Percentiles rank a stretch among this genome's conserved stretches.
phyloP scores from a whole-genome alignment of 345 rosid genomes.

The Balakata baccata region DNA sequence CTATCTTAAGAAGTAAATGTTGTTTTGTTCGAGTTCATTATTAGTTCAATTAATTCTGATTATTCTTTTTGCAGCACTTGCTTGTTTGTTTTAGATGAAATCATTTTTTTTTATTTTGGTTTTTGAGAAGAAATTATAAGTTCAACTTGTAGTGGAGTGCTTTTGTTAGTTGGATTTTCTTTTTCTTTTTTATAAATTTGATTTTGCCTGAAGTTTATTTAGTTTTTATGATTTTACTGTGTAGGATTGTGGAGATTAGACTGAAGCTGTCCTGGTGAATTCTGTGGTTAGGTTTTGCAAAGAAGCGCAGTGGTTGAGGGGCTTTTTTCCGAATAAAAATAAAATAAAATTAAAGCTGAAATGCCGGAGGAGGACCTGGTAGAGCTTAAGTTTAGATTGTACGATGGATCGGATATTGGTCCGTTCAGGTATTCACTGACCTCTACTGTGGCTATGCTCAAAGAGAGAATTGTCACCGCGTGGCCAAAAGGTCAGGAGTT shows the following conservation, averaged over 20 bases:
- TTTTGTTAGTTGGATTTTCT: neutral
- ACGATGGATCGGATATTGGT: constrained; percentile 91
- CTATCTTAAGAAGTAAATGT: constrained; percentile 1
- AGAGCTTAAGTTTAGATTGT: constrained; percentile 81
- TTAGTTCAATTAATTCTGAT: neutral
- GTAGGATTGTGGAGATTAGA: constrained; percentile 2
- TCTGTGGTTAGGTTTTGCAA: neutral
- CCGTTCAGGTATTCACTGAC: constrained; percentile 77
- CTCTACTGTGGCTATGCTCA: constrained; percentile 70
- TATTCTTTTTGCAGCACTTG: neutral
- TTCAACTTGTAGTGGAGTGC: neutral
- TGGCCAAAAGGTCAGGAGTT: constrained; percentile 81
- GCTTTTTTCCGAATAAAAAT: neutral
- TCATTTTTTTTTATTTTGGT: neutral
- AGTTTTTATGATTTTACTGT: neutral
- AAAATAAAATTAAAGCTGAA: constrained; percentile 7
- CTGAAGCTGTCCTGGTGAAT: neutral
- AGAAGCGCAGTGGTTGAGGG: neutral
- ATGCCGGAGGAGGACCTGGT: constrained; percentile 83
- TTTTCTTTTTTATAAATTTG: neutral
- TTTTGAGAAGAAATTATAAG: neutral
- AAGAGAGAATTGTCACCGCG: constrained; percentile 71
- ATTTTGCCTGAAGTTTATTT: neutral
- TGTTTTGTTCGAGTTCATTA: neutral
- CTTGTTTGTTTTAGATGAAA: neutral